phyloP scores from a whole-genome alignment of 192 early-diverging fungal genomes.

The Podila epicladia region DNA sequence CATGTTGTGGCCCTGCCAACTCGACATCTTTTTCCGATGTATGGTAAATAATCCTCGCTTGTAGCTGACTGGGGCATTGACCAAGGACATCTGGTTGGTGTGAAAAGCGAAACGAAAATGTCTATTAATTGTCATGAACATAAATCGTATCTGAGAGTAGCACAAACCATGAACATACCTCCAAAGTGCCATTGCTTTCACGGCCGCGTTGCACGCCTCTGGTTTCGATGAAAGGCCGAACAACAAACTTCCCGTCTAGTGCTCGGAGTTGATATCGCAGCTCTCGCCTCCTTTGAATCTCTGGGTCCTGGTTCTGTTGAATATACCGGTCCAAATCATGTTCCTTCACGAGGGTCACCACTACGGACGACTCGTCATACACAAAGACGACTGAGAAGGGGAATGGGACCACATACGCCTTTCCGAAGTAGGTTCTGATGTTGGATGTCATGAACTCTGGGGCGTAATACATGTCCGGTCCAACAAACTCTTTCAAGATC shows the following conservation, averaged over 20 bases:
- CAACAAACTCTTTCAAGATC: slow-evolving; percentile 61
- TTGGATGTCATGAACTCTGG: slow-evolving; percentile 57
- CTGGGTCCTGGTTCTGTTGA: slow-evolving; percentile 60
- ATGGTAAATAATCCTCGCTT: slow-evolving; percentile 55
- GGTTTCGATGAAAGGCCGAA: slow-evolving; percentile 55
- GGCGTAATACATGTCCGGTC: slow-evolving; percentile 74
- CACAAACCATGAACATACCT: slow-evolving; percentile 8
- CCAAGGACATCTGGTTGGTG: slow-evolving; percentile 24
- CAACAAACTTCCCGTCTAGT: slow-evolving; percentile 66
- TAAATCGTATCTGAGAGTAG: background rate
- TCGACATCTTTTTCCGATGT: slow-evolving; percentile 58
- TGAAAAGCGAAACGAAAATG: background rate
- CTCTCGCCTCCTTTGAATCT: slow-evolving; percentile 56
- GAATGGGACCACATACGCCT: slow-evolving; percentile 69
- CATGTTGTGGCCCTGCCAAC: slow-evolving; percentile 59
- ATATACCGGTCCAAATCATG: slow-evolving; percentile 62
- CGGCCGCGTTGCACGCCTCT: slow-evolving; percentile 25
- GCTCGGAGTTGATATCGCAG: slow-evolving; percentile 64
- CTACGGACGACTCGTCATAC: slow-evolving; percentile 68
- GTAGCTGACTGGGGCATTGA: slow-evolving; percentile 55
- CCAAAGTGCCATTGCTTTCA: slow-evolving; percentile 32
- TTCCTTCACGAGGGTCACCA: slow-evolving; percentile 60
- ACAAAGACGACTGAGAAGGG: slow-evolving; percentile 73
- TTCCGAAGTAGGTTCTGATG: slow-evolving; percentile 69
- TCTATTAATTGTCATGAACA: background rate